Evolutionary conservation across 108 stramenopile species (phyloP), one percentile per base, ranked within the genome.

Genomic region (Stephanodiscus minutulus): DNA sequence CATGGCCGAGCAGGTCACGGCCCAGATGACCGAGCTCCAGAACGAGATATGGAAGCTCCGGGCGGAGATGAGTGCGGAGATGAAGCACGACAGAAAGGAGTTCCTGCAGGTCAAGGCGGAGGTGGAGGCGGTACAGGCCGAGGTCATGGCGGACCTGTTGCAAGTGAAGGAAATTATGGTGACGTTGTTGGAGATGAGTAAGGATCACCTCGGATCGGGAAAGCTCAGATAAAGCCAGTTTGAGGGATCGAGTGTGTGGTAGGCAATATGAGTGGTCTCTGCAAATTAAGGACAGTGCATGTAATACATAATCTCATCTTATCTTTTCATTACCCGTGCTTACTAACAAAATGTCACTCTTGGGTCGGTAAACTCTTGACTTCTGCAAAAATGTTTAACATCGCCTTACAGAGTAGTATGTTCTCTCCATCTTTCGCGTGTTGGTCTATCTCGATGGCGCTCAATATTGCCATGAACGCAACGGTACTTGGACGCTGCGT

Each of bases 41-140:
- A 69, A 47, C 25, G 86, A 87, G 47, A 82, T 90, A 29, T 82
- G 83, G 55, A 61, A 60, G 7, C 57, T 93, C 43, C 87, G 88
- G 55, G 41, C 67, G 13, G 92, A 90, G 62, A 78, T 93, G 17
- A 79, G 68, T 56, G 64, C 73, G 50, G 90, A 90, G 62, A 89
- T 94, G 88, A 83, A 82, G 41, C 67, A 53, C 37, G 90, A 91
- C 52, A 81, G 92, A 33, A 83, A 87, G 31, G 90, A 91, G 41
- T 84, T 94, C 71, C 49, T 68, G 22, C 80, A 79, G 21, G 75
- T 83, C 83, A 85, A 82, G 61, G 62, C 59, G 12, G 90, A 88
- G 54, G 73, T 87, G 17, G 88, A 89, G 29, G 72, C 82, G 18
- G 82, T 85, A 0, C 88, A 87, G 54, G 70, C 59, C 36, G 88